These are phyloP conservation scores for Geosiphon pyriformis DNA, from an alignment of 192 early-diverging fungal genomes.

Conservation along the genomic window DNA sequence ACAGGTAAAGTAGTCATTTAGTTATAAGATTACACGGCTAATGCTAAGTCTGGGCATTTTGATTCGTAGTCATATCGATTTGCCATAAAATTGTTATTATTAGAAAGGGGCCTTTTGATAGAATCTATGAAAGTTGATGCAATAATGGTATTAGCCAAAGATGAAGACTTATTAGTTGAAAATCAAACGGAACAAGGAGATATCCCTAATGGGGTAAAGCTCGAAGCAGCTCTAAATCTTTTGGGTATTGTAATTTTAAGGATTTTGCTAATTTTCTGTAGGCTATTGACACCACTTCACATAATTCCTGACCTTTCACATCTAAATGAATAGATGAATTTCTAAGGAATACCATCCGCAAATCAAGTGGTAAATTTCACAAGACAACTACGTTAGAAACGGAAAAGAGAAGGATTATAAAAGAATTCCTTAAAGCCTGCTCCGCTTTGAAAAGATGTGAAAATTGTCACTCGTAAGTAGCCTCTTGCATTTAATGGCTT, in stretches of 20 bases:
- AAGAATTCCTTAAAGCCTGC: slow-evolving; percentile 43
- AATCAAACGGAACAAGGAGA: slow-evolving; percentile 48
- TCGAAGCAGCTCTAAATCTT: too few relatives aligned
- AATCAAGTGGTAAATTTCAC: too few relatives aligned
- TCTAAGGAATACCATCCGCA: too few relatives aligned
- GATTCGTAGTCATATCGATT: slow-evolving; percentile 52
- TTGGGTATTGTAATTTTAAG: too few relatives aligned
- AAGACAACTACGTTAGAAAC: slow-evolving; percentile 49
- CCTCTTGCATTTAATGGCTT: not conserved
- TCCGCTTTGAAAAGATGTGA: slow-evolving; percentile 47
- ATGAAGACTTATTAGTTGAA: slow-evolving; percentile 36
- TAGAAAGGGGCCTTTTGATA: slow-evolving; percentile 80
- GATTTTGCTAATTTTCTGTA: too few relatives aligned
- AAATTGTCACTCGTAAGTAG: slow-evolving; percentile 54
- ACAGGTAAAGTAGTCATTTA: slow-evolving; percentile 40
- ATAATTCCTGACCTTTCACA: too few relatives aligned
- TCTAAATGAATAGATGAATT: too few relatives aligned
- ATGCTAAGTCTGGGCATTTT: too few relatives aligned
- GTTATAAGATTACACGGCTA: not conserved
- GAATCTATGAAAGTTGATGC: slow-evolving; percentile 81
- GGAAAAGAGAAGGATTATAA: slow-evolving; percentile 42
- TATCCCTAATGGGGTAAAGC: too few relatives aligned
- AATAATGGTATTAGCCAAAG: slow-evolving; percentile 37
- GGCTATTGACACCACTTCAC: too few relatives aligned
- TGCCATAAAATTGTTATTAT: slow-evolving; percentile 72